Evolutionary conservation across 1,139 yeast species (phyloP).

Genomic region (Pichia sp.): DNA sequence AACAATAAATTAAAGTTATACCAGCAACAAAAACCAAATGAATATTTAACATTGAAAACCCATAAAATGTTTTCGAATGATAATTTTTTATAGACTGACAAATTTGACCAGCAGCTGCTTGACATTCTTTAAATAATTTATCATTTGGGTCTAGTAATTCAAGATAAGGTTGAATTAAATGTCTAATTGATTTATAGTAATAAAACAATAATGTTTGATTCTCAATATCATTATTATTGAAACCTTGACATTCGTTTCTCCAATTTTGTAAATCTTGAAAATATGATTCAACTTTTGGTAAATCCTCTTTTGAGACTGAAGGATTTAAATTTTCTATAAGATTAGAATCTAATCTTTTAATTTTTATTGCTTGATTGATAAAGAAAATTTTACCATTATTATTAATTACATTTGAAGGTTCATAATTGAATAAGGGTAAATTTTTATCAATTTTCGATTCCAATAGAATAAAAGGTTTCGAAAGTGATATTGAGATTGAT

Average conservation of each 20-base stretch:
- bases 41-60: conserved; percentile 55
- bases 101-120: conserved; percentile 58
- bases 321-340: conserved; percentile 40
- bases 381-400: conserved; percentile 36
- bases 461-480: conserved; percentile 42
- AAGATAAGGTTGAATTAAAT: conserved; percentile 51
- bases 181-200: conserved; percentile 49
- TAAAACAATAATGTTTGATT: conserved; percentile 47
- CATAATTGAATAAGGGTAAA: conserved; percentile 42
- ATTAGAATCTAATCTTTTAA: conserved; percentile 49
- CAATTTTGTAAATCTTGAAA: conserved; percentile 45
- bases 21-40: conserved; percentile 61
- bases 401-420: conserved; percentile 32
- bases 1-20: conserved; percentile 51
- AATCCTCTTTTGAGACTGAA: conserved; percentile 31
- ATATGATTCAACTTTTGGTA: conserved; percentile 38
- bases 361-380: conserved; percentile 45
- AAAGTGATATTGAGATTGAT: conserved; percentile 49
- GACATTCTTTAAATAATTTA: conserved; percentile 51
- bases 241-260: conserved; percentile 43
- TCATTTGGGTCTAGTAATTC: conserved; percentile 52
- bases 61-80: conserved; percentile 49
- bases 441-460: conserved; percentile 40
- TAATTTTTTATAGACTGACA: conserved; percentile 52
- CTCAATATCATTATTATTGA: conserved; percentile 36